Base-by-base conservation (phyloP, 257 asterid species). In the Solanum paucissectum region DNA sequence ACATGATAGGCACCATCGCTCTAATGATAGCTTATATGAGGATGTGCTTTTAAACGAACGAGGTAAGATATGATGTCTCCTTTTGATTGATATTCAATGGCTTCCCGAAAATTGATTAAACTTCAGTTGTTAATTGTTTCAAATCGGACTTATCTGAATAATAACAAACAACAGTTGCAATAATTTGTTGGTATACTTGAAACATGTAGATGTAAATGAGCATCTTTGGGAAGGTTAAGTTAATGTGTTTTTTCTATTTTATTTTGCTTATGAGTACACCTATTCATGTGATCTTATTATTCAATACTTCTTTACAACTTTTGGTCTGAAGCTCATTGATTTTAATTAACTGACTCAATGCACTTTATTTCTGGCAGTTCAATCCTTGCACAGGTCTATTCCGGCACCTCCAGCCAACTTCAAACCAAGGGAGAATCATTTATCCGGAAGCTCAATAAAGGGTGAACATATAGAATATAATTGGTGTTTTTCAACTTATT, bases 391-490 rank as follows among this genome's bases (percentile, higher is more conserved):
- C 89, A 94, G 94, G 87, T 92, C 95, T 89, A 94, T 96, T 85
- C 93, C 93, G 85, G 93, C 95, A 73, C 95, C 94, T 87, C 95
- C 98, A 32, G 87, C 93, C 89, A 93, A 92, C 91, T 94, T 94
- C 90, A 92, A 92, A 93, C 92, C 89, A 88, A 92, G 98, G 92
- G 99, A 95, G 77, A 98, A 93, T 86, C 95, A 93, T 87, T 88
- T 95, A 74, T 87, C 75, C 8, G 88, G 84, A 10, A n/a, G 88
- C 88, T 86, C 84, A 42, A 76, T 74, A 73, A 86, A 86, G 71
- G 88, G 88, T 86, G 71, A 86, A 12, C 25, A 71, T 86, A 7
- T 86, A 2, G 64, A 11, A 23, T n/a, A 86, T 72, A 12, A 74
- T 71, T n/a, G 44, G 58, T 72, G 69, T 73, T 55, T 86, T 25